Percentiles rank a stretch among this genome's conserved stretches.
Evolutionary conservation across 305 asterid species (phyloP).

Genomic region (Plantago lanceolata): DNA sequence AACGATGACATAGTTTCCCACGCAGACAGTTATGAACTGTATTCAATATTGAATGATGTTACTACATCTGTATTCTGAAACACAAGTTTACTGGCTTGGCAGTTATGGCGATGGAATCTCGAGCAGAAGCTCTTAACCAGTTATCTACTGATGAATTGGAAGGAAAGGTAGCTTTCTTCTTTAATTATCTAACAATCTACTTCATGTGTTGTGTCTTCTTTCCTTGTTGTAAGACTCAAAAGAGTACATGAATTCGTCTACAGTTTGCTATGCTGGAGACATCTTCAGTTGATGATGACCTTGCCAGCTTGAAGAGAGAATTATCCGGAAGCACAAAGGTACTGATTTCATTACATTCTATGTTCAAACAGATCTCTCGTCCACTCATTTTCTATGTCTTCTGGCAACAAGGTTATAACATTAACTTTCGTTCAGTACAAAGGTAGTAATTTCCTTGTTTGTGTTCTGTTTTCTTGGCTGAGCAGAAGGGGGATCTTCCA

Average conservation of each 20-base stretch:
- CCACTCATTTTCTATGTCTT: background rate
- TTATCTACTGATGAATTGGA: constrained; percentile 84
- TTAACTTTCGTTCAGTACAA: background rate
- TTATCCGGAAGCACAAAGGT: constrained; percentile 74
- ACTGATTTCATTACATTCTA: background rate
- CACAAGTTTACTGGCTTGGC: constrained; percentile 21
- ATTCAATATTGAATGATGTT: constrained; percentile 8
- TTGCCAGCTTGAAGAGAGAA: constrained; percentile 67
- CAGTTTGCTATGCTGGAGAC: constrained; percentile 90
- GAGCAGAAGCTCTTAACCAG: constrained; percentile 84
- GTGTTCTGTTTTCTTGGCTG: constrained; percentile 2
- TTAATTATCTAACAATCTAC: background rate
- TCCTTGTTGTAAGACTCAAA: background rate
- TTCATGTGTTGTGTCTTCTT: background rate
- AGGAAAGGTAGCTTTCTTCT: constrained; percentile 60
- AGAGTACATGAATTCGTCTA: constrained; percentile 13
- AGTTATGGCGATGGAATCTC: constrained; percentile 97
- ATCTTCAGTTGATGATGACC: constrained; percentile 91
- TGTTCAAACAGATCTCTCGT: too few relatives aligned
- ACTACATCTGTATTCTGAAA: background rate
- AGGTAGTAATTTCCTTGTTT: background rate
- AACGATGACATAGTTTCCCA: too few relatives aligned
- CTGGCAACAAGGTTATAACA: background rate
- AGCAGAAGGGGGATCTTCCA: constrained; percentile 96
- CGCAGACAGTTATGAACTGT: too few relatives aligned